Evolutionary conservation across 2,329 filamentous ascomycete species (phyloP).

Genomic region (Fusarium succisae): DNA sequence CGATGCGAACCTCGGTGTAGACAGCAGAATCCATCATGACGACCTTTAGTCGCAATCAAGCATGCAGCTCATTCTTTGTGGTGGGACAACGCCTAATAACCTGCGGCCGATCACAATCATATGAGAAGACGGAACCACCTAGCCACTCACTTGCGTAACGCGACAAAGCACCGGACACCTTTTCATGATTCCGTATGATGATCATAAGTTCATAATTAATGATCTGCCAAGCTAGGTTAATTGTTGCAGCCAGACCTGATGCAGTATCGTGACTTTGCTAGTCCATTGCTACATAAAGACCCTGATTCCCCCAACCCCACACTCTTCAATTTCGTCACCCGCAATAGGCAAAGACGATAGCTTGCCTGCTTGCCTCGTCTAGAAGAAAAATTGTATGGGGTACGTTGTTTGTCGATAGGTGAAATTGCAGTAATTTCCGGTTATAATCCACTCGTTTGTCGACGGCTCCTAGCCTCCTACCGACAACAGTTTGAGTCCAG

Average conservation of each 20-base stretch:
- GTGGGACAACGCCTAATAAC: slow-evolving; percentile 7
- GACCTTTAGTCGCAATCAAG: background rate
- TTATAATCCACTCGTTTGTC: background rate
- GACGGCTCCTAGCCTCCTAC: background rate
- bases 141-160: background rate
- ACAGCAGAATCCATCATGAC: slow-evolving; percentile 1
- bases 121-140: background rate
- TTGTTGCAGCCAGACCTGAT: slow-evolving; percentile 5
- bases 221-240: slow-evolving; percentile 14
- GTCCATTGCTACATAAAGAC: slow-evolving; percentile 15
- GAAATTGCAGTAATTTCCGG: slow-evolving; percentile 34
- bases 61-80: background rate
- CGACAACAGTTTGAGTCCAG: background rate
- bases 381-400: background rate
- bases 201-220: slow-evolving; percentile 18
- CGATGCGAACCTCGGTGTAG: slow-evolving; percentile 5
- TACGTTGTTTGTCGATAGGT: background rate
- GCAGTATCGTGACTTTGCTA: slow-evolving; percentile 27
- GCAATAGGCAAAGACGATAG: slow-evolving; percentile 3
- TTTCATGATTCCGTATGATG: background rate
- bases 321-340: slow-evolving; percentile 10
- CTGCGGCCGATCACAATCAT: slow-evolving; percentile 31
- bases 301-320: slow-evolving; percentile 36
- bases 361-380: slow-evolving; percentile 28
- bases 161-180: background rate